Percentiles rank a stretch among this genome's conserved stretches.
Evolutionary conservation across 345 rosid species (phyloP).

Genomic region (Eucalyptus grandis): DNA sequence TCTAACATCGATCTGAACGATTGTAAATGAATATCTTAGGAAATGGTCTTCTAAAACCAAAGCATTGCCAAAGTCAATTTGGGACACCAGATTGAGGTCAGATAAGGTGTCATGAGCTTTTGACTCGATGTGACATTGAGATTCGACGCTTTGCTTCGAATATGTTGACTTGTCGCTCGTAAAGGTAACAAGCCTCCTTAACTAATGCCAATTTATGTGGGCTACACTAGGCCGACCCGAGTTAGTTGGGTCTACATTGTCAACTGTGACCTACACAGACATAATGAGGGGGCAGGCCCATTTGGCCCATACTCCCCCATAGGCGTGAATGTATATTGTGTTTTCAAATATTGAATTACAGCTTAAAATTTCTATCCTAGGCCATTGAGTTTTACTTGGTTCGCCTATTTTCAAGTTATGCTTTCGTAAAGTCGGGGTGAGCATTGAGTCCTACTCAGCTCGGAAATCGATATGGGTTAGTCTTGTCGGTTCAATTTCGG

Average conservation of each 20-base stretch:
- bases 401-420: background rate
- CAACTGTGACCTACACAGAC: background rate
- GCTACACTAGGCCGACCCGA: background rate
- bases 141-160: background rate
- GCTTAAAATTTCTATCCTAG: background rate
- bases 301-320: background rate
- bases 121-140: background rate
- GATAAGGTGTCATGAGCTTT: accelerated
- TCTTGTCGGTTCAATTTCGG: accelerated
- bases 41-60: background rate
- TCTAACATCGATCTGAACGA: no score
- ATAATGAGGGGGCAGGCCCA: background rate
- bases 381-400: background rate
- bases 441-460: background rate
- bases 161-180: background rate
- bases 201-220: background rate
- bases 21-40: no score
- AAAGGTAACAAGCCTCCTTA: background rate
- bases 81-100: background rate
- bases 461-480: background rate
- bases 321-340: background rate
- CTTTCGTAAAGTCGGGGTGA: background rate
- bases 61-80: background rate
- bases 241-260: background rate
- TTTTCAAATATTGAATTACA: background rate